A percentile compares a stretch with the other conserved stretches of the same genome.
Conservation (phyloP, 768 basidiomycete species). For the Calocybe cyanea region DNA sequence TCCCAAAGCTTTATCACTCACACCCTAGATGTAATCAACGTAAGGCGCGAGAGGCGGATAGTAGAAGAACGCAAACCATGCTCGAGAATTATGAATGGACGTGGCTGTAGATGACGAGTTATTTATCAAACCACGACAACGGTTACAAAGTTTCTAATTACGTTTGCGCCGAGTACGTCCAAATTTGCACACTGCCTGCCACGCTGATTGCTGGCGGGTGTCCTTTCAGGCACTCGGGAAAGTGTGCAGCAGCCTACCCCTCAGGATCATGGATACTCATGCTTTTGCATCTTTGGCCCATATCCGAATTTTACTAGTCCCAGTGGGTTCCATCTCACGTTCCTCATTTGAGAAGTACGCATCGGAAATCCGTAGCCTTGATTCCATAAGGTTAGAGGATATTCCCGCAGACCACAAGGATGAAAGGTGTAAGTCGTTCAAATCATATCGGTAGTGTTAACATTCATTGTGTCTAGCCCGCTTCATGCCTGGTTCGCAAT, state of each 20-base stretch:
- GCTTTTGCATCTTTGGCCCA: conserved; percentile 83
- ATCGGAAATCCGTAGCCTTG: conserved; percentile 68
- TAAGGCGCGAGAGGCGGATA: conserved; percentile 5
- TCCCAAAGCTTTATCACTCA: conserved; percentile 80
- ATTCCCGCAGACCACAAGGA: conserved; percentile 78
- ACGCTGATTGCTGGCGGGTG: too few relatives aligned
- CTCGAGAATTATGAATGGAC: background rate
- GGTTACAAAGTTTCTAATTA: too few relatives aligned
- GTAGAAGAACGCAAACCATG: conserved; percentile 14
- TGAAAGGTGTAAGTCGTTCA: conserved; percentile 55
- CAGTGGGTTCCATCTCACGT: conserved; percentile 72
- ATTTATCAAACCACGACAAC: background rate
- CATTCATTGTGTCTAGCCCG: conserved; percentile 49
- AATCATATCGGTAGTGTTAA: background rate
- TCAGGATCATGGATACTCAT: conserved; percentile 56
- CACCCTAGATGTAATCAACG: conserved; percentile 44
- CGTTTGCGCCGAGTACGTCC: too few relatives aligned
- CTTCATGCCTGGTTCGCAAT: conserved; percentile 75
- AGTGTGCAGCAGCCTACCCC: conserved; percentile 6
- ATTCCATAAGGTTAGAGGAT: conserved; percentile 73
- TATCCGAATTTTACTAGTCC: conserved; percentile 79
- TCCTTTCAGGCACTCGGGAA: background rate
- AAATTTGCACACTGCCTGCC: too few relatives aligned
- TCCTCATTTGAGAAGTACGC: conserved; percentile 73
- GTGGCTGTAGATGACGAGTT: conserved; percentile 1